These are phyloP conservation scores for Fagopyrum esculentum DNA, from an alignment of 148 eudicot species.

Conservation along the genomic window DNA sequence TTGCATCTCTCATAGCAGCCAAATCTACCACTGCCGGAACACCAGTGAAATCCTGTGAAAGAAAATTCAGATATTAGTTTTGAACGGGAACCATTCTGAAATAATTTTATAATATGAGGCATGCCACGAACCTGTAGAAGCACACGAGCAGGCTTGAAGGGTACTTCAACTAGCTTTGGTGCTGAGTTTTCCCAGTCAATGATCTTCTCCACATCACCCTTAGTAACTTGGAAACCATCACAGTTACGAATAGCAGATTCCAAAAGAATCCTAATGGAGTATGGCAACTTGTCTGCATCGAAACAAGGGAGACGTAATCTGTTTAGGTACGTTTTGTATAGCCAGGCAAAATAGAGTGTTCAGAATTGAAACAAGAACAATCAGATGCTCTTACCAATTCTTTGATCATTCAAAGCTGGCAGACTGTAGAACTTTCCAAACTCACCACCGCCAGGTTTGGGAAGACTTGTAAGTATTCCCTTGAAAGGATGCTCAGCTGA, in stretches of 20 bases:
- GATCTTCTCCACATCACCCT: slow-evolving; percentile 67
- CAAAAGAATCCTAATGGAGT: slow-evolving; percentile 57
- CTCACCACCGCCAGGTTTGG: slow-evolving; percentile 70
- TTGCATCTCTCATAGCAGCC: slow-evolving; percentile 94
- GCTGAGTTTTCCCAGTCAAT: slow-evolving; percentile 57
- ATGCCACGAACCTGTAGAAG: slow-evolving; percentile 39
- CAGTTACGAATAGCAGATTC: slow-evolving; percentile 69
- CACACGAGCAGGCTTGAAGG: slow-evolving; percentile 72
- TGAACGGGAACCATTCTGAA: not conserved
- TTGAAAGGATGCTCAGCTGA: slow-evolving; percentile 61
- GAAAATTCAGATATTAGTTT: not conserved
- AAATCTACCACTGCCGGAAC: slow-evolving; percentile 97
- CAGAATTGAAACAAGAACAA: not conserved
- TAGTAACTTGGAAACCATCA: slow-evolving; percentile 55
- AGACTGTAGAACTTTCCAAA: slow-evolving; percentile 67
- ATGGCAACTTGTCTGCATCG: slow-evolving; percentile 48
- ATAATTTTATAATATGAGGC: not conserved
- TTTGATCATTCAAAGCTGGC: slow-evolving; percentile 60
- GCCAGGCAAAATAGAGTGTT: not conserved
- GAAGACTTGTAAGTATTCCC: slow-evolving; percentile 50
- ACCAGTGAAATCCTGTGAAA: slow-evolving; percentile 79
- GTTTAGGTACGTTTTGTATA: not conserved
- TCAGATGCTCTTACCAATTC: slow-evolving; percentile 38
- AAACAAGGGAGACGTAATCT: not conserved
- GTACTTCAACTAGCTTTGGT: slow-evolving; percentile 64